These are phyloP conservation scores for Calycina marina DNA, from an alignment of 2,329 filamentous ascomycete species.

Conservation along the genomic window DNA sequence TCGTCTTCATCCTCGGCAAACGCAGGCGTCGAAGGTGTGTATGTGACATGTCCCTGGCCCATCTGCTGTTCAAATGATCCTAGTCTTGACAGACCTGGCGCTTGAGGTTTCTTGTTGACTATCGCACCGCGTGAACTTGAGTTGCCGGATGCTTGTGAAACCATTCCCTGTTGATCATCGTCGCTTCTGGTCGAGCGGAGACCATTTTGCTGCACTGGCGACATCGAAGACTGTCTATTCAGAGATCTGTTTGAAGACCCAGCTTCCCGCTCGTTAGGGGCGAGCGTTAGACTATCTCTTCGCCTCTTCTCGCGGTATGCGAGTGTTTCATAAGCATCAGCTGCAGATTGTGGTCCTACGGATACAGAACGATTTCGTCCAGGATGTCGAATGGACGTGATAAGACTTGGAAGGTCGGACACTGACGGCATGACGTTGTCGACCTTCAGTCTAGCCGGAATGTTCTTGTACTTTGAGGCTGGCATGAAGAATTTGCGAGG, in stretches of 20 bases:
- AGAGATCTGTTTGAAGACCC: slow-evolving; percentile 9
- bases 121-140: slow-evolving; percentile 27
- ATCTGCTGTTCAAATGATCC: slow-evolving; percentile 60
- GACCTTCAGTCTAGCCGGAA: slow-evolving; percentile 57
- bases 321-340: slow-evolving; percentile 89
- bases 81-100: slow-evolving; percentile 32
- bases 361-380: slow-evolving; percentile 68
- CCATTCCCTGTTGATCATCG: slow-evolving; percentile 12
- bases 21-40: slow-evolving; percentile 17
- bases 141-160: slow-evolving; percentile 26
- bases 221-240: neutral
- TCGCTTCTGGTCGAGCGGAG: slow-evolving; percentile 4
- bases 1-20: slow-evolving; percentile 23
- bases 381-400: slow-evolving; percentile 70
- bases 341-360: slow-evolving; percentile 85
- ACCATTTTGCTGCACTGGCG: slow-evolving; percentile 7
- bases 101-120: slow-evolving; percentile 28
- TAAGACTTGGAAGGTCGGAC: slow-evolving; percentile 70
- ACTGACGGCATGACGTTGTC: slow-evolving; percentile 85
- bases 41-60: slow-evolving; percentile 43
- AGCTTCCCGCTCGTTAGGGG: slow-evolving; percentile 7
- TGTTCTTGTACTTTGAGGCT: slow-evolving; percentile 77
- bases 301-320: slow-evolving; percentile 69
- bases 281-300: slow-evolving; percentile 35
- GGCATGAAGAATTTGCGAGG: slow-evolving; percentile 84